These are phyloP conservation scores for Epichloe gansuensis DNA, from an alignment of 2,329 filamentous ascomycete genomes.

Conservation along the genomic window DNA sequence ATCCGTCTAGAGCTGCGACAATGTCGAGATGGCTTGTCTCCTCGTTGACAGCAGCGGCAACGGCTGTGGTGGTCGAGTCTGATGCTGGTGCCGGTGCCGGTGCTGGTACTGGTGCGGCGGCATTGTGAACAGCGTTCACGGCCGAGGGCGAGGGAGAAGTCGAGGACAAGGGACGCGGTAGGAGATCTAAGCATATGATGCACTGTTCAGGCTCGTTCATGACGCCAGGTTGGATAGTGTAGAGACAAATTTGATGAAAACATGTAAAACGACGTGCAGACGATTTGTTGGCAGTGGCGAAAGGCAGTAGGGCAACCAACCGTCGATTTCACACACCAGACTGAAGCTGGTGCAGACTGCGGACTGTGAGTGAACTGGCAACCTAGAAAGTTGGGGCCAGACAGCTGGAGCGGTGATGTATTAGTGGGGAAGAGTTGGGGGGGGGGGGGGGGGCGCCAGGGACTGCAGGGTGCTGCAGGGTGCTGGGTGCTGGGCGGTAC, in stretches of 20 bases:
- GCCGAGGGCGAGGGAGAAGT: constrained; percentile 7
- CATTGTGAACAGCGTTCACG: constrained; percentile 9
- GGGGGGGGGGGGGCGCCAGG: too few species aligned
- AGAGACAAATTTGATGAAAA: constrained; percentile 27
- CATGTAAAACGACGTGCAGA: constrained; percentile 29
- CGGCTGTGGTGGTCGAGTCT: constrained; percentile 8
- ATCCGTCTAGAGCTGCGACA: constrained; percentile 55
- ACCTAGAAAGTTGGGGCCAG: neutral
- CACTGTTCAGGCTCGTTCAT: constrained; percentile 49
- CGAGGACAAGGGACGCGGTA: constrained; percentile 25
- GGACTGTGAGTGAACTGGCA: neutral
- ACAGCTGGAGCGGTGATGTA: neutral
- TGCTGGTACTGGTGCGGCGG: constrained; percentile 11
- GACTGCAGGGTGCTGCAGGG: neutral
- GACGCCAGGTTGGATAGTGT: constrained; percentile 28
- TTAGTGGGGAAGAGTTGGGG: neutral
- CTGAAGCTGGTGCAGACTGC: neutral
- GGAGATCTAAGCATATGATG: constrained; percentile 55
- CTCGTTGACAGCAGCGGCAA: constrained; percentile 10
- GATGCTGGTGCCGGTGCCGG: constrained; percentile 10
- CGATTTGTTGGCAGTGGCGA: constrained; percentile 6
- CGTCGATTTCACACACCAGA: neutral
- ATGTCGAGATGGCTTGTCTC: constrained; percentile 26
- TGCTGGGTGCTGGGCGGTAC: neutral
- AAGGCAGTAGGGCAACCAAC: neutral